A percentile compares a stretch with the other conserved stretches of the same genome.
Conservation (phyloP, 2,329 filamentous ascomycete genomes). For the Podosphaera xanthii region DNA sequence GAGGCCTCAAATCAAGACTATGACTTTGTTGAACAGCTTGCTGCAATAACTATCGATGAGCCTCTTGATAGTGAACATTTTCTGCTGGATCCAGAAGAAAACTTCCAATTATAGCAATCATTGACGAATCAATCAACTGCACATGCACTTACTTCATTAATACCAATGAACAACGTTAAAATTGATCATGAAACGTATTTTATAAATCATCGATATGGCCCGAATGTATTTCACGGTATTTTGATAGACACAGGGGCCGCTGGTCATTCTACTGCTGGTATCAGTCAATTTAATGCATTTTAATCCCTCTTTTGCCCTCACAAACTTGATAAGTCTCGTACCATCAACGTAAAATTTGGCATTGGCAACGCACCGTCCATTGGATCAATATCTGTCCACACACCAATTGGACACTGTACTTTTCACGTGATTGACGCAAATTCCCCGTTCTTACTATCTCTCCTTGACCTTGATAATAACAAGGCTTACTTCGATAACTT, state of each 20-base stretch:
- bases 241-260: neutral
- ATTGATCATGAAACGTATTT: neutral
- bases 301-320: neutral
- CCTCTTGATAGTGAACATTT: neutral
- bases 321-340: neutral
- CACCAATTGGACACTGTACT: neutral
- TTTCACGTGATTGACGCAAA: neutral
- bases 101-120: neutral
- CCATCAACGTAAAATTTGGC: neutral
- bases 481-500: neutral
- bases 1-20: neutral
- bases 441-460: neutral
- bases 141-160: neutral
- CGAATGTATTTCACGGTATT: neutral
- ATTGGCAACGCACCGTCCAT: neutral
- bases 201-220: neutral
- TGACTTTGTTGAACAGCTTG: neutral
- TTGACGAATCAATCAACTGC: neutral
- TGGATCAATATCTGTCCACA: neutral
- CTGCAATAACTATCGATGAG: neutral
- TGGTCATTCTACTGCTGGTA: neutral
- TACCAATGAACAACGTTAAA: neutral
- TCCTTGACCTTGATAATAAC: neutral
- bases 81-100: neutral
- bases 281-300: neutral